Conservation (phyloP, 1,284 basidiomycete genomes). For the Mycosarcoma mackinlayi region DNA sequence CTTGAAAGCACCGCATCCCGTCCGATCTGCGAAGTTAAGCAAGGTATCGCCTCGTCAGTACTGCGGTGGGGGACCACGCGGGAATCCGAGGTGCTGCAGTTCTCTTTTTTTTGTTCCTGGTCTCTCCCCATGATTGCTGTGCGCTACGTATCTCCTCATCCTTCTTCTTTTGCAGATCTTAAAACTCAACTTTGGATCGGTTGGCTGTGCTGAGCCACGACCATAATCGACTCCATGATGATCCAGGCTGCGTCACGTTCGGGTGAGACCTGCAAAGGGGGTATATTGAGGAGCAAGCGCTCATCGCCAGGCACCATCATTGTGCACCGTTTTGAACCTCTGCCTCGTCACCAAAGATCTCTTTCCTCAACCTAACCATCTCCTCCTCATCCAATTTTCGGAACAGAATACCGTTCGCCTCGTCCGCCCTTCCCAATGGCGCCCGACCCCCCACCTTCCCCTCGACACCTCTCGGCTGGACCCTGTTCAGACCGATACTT, state of each 20-base stretch:
- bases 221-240: too few species aligned
- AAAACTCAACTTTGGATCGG: too few species aligned
- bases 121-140: background rate
- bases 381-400: constrained; percentile 23
- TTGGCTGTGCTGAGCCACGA: too few species aligned
- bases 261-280: too few species aligned
- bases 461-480: constrained; percentile 1
- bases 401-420: constrained; percentile 46
- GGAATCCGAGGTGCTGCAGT: constrained; percentile 83
- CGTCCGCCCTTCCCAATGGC: constrained; percentile 7
- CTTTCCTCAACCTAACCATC: constrained; percentile 11
- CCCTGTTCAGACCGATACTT: constrained; percentile 25
- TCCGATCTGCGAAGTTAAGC: constrained; percentile 83
- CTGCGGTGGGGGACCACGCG: constrained; percentile 84
- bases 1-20: constrained; percentile 82
- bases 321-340: too few species aligned
- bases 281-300: too few species aligned
- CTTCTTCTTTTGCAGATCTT: too few species aligned
- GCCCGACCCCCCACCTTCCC: background rate
- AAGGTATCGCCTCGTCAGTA: constrained; percentile 82
- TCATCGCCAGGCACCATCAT: too few species aligned
- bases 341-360: constrained; percentile 36
- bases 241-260: too few species aligned
- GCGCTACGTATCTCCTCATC: too few species aligned
- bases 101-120: constrained; percentile 66